Conservation (phyloP, 306 rosid species). For the Urtica urens region DNA sequence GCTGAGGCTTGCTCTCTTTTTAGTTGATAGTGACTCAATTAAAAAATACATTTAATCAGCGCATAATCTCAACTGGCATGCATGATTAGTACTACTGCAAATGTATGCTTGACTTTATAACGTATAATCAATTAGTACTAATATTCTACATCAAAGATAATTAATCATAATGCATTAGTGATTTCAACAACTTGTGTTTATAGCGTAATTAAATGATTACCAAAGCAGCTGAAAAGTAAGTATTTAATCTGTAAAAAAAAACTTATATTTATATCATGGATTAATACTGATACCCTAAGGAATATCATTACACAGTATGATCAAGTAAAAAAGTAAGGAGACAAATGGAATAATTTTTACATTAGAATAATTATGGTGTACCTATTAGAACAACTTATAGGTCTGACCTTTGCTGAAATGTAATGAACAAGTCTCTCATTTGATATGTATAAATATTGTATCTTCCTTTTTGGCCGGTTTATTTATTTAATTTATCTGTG, state of each 20-base stretch:
- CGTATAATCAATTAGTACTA: neutral
- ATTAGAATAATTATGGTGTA: neutral
- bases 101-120: constrained; percentile 5
- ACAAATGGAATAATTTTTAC: constrained; percentile 8
- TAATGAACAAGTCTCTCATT: constrained; percentile 3
- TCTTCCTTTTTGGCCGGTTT: neutral
- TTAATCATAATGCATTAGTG: neutral
- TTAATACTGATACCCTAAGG: constrained; percentile 3
- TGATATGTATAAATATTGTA: neutral
- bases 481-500: neutral
- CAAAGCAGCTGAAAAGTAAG: constrained; percentile 19
- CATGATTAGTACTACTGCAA: constrained; percentile 18
- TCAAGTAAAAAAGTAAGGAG: constrained; percentile 2
- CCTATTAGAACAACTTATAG: too few species aligned
- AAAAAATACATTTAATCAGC: constrained; percentile 4
- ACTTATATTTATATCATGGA: constrained; percentile 2
- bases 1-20: constrained; percentile 11
- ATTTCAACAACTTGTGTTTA: neutral
- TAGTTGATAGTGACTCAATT: constrained; percentile 22
- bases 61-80: constrained; percentile 20
- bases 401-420: too few species aligned
- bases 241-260: constrained; percentile 8
- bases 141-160: neutral
- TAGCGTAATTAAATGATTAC: neutral
- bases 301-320: constrained; percentile 2